Evolutionary conservation across 495 filamentous ascomycete species (phyloP), one percentile per base, ranked within the genome.

Genomic region (Ascodesmis nigricans): DNA sequence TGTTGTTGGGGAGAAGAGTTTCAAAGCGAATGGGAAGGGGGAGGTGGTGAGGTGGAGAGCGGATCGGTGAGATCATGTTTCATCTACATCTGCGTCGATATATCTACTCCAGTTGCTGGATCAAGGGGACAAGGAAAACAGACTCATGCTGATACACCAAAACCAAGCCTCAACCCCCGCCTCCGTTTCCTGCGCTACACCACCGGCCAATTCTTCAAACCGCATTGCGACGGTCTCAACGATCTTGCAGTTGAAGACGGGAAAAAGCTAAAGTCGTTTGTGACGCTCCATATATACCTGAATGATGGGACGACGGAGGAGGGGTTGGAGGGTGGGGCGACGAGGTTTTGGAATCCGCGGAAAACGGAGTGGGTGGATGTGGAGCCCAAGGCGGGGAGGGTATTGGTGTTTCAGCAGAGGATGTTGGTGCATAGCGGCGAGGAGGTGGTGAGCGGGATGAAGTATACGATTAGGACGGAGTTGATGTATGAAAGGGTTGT

Each of bases 281-380:
- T 62, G 37, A 77, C 73, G 0, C 57, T 78, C 17, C 75, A 81
- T 36, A 53, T 80, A 9, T 81, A 80, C 45, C 58, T 81, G 33
- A 73, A 69, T 43, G 62, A 60, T 21, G 33, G 21, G 16, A 31
- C 10, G 10, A 33, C 47, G n/a, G 46, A 60, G 41, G 47, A 42
- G 3, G 32, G 31, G 6, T 16, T 38, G 10, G 31, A 44, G 18
- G 67, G 64, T 14, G 69, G 65, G 4, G 57, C 65, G 5, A 75
- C 72, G 10, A 65, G 60, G 0, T 75, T 75, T 54, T 60, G 55
- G 39, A 44, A 42, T 1, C 47, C 29, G 14, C 43, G 57, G 29
- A 49, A 45, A 45, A 41, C 45, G 3, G 40, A 57, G 5, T 41
- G 45, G 19, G 40, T 66, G 4, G 57, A 67, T 40, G 56, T 73